A percentile compares a stretch with the other conserved stretches of the same genome.
Conservation (phyloP, 1,284 basidiomycete species). For the Fomes fomentarius region DNA sequence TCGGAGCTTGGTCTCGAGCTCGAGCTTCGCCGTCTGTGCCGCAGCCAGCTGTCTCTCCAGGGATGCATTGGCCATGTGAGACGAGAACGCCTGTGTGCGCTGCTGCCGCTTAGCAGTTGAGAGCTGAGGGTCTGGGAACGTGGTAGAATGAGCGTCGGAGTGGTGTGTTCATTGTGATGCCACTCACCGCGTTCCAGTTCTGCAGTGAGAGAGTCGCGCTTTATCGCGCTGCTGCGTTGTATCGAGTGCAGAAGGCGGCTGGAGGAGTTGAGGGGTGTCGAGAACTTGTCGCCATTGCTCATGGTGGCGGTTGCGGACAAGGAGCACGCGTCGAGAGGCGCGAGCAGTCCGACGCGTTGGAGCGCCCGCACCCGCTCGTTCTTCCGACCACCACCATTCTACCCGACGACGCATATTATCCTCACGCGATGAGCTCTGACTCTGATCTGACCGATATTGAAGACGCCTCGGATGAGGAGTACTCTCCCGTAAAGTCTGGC, state of each 20-base stretch:
- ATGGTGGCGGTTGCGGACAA: constrained; percentile 21
- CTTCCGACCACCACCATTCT: not conserved
- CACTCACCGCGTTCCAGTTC: constrained; percentile 64
- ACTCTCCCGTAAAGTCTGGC: constrained; percentile 20
- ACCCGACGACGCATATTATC: constrained; percentile 13
- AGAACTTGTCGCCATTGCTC: constrained; percentile 30
- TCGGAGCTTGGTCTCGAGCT: constrained; percentile 64
- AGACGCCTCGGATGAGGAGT: constrained; percentile 28
- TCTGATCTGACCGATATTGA: constrained; percentile 48
- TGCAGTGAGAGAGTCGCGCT: constrained; percentile 66
- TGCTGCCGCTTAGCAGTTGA: constrained; percentile 65
- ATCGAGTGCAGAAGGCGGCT: constrained; percentile 23
- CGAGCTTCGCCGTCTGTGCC: constrained; percentile 57
- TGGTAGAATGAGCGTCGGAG: constrained; percentile 14
- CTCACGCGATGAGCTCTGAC: constrained; percentile 34
- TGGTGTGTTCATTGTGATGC: constrained; percentile 6
- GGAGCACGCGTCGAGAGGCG: not conserved
- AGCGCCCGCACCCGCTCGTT: not conserved
- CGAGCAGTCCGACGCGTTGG: not conserved
- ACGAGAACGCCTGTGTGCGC: constrained; percentile 59
- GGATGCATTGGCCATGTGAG: constrained; percentile 57
- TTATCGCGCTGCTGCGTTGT: constrained; percentile 35
- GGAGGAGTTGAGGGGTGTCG: constrained; percentile 30
- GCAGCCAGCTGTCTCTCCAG: constrained; percentile 65
- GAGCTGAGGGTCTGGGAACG: constrained; percentile 55